phyloP scores from a whole-genome alignment of 371 early-diverging fungal genomes.

The Mortierella polycephala region DNA sequence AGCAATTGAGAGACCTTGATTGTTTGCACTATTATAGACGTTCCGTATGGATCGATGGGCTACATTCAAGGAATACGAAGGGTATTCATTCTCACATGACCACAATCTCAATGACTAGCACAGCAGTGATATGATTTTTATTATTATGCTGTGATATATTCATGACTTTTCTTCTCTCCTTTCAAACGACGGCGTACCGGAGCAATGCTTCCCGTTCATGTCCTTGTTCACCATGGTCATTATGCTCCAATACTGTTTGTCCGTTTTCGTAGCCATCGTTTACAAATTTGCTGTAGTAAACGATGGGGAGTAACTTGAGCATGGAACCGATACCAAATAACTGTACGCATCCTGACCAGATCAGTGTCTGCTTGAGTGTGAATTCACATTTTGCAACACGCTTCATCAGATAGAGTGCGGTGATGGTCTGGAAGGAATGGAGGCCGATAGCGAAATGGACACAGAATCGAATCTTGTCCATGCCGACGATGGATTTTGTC shows the following conservation, averaged over 20 bases:
- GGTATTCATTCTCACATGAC: constrained; percentile 55
- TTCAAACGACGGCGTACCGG: no score
- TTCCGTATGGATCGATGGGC: constrained; percentile 23
- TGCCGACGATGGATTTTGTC: constrained; percentile 7
- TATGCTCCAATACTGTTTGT: not conserved
- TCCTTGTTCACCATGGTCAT: not conserved
- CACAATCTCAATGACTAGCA: constrained; percentile 50
- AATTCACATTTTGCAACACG: constrained; percentile 18
- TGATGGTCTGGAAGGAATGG: constrained; percentile 33
- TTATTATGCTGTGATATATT: no score
- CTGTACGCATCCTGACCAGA: constrained; percentile 32
- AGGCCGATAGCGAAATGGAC: constrained; percentile 28
- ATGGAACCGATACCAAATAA: constrained; percentile 40
- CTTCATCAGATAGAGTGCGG: constrained; percentile 33
- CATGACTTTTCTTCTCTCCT: no score
- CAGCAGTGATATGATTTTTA: no score
- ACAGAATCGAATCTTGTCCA: constrained; percentile 14
- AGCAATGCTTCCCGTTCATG: not conserved
- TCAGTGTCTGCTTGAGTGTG: constrained; percentile 17
- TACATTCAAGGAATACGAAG: constrained; percentile 57
- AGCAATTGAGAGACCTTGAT: no score
- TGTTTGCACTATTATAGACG: no score
- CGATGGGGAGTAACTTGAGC: constrained; percentile 41
- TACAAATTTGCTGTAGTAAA: constrained; percentile 40
- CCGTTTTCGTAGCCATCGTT: constrained; percentile 12